Percentiles rank a stretch among this genome's conserved stretches.
Conservation (phyloP, 768 basidiomycete species). For the Candolleomyces efflorescens region DNA sequence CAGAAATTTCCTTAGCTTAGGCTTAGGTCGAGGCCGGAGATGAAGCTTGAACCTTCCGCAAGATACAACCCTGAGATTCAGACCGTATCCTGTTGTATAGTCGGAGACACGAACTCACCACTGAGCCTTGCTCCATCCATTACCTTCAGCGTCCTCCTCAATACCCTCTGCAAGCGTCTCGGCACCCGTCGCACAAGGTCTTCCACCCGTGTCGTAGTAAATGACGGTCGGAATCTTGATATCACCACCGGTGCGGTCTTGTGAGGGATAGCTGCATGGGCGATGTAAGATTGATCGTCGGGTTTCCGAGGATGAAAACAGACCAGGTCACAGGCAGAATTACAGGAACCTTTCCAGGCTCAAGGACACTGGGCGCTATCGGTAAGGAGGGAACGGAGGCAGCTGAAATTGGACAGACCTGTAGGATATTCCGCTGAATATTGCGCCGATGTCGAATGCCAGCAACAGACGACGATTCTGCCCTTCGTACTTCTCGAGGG, state of each 20-base stretch:
- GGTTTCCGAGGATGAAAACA: not conserved
- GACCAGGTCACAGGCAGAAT: conserved; percentile 23
- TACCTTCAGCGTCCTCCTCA: conserved; percentile 9
- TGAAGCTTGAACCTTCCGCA: conserved; percentile 29
- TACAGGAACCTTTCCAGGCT: conserved; percentile 22
- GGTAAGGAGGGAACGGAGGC: not conserved
- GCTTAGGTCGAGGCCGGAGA: conserved; percentile 9
- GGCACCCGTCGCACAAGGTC: conserved; percentile 8
- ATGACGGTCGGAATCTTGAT: conserved; percentile 14
- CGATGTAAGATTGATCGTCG: not conserved
- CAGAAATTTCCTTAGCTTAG: not conserved
- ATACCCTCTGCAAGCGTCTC: conserved; percentile 13
- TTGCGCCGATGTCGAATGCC: conserved; percentile 11
- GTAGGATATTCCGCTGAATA: conserved; percentile 13
- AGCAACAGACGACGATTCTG: conserved; percentile 8
- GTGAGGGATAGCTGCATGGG: conserved; percentile 10
- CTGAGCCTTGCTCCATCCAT: conserved; percentile 10
- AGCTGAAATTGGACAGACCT: conserved; percentile 1
- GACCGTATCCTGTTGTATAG: not conserved
- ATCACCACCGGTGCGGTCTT: conserved; percentile 12
- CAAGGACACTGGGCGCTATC: conserved; percentile 18
- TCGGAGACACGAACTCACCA: conserved; percentile 4
- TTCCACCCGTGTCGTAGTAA: conserved; percentile 11
- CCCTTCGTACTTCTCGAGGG: conserved; percentile 3
- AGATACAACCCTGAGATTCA: too few relatives aligned